Percentiles rank a stretch among this genome's conserved stretches.
Evolutionary conservation across 2,329 filamentous ascomycete species (phyloP).

Genomic region (Cytospora piceicola): DNA sequence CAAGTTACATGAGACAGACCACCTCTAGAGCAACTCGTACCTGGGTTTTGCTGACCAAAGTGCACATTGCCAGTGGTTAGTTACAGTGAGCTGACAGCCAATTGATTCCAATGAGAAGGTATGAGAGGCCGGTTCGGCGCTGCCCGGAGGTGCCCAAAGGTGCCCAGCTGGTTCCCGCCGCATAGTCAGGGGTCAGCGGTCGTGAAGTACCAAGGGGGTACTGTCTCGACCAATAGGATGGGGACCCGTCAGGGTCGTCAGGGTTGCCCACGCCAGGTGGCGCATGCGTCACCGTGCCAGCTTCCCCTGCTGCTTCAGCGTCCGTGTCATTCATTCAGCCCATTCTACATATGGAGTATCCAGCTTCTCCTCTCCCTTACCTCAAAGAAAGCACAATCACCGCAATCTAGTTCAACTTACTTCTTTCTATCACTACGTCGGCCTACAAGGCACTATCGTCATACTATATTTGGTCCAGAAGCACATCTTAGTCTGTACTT

Average conservation of each 20-base stretch:
- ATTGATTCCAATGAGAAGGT: background rate
- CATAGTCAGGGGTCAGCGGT: background rate
- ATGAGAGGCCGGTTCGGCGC: background rate
- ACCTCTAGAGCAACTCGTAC: background rate
- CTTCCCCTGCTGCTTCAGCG: background rate
- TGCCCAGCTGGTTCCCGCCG: background rate
- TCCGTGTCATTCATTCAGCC: background rate
- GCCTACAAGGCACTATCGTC: background rate
- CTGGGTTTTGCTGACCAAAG: constrained; percentile 19
- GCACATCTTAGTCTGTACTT: background rate
- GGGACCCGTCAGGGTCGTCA: background rate
- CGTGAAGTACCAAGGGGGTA: background rate
- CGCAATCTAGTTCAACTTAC: background rate
- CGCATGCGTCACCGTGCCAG: background rate
- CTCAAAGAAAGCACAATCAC: background rate
- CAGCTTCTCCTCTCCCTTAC: background rate
- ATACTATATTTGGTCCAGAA: background rate
- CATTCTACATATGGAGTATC: background rate
- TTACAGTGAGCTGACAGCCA: background rate
- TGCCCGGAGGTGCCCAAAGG: background rate
- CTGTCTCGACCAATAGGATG: constrained; percentile 1
- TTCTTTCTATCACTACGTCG: background rate
- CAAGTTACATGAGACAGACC: background rate
- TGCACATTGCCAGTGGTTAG: constrained; percentile 12
- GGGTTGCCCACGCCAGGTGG: background rate